Conservation (phyloP, 768 basidiomycete species). For the Tricholoma hemisulphureum region DNA sequence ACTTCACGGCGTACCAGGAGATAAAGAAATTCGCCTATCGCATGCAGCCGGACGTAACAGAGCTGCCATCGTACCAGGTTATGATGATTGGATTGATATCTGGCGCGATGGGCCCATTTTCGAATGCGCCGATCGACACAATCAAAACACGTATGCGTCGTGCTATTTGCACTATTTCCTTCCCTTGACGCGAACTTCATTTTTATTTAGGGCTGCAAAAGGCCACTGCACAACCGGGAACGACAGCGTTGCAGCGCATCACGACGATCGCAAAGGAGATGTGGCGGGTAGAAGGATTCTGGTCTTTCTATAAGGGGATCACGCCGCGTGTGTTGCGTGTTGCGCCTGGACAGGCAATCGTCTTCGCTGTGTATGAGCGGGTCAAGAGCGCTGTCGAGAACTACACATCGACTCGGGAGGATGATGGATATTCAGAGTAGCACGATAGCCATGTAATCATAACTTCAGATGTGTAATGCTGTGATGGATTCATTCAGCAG, state of each 20-base stretch:
- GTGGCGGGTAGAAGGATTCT: constrained; percentile 87
- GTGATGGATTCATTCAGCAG: no score
- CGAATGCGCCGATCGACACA: constrained; percentile 93
- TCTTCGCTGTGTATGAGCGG: constrained; percentile 95
- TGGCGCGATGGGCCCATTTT: constrained; percentile 98
- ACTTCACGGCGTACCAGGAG: constrained; percentile 98
- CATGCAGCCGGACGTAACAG: constrained; percentile 72
- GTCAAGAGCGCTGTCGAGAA: constrained; percentile 75
- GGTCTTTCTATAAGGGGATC: constrained; percentile 97
- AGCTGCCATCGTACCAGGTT: constrained; percentile 93
- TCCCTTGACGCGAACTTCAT: neutral
- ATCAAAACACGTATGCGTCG: constrained; percentile 86
- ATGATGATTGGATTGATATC: constrained; percentile 94
- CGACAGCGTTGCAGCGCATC: constrained; percentile 79
- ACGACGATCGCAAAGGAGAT: constrained; percentile 81
- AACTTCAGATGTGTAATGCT: no score
- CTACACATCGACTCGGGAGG: constrained; percentile 53
- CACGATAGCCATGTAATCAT: no score
- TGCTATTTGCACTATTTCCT: no score
- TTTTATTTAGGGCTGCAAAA: constrained; percentile 76
- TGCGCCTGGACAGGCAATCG: no score
- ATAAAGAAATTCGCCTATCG: constrained; percentile 81
- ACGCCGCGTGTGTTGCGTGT: constrained; percentile 94
- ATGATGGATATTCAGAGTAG: constrained; percentile 68
- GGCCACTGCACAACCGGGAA: constrained; percentile 67